Percentiles rank a stretch among this genome's conserved stretches.
Evolutionary conservation across 2,329 filamentous ascomycete genomes (phyloP).

Genomic region (Hypoxylon sp.): DNA sequence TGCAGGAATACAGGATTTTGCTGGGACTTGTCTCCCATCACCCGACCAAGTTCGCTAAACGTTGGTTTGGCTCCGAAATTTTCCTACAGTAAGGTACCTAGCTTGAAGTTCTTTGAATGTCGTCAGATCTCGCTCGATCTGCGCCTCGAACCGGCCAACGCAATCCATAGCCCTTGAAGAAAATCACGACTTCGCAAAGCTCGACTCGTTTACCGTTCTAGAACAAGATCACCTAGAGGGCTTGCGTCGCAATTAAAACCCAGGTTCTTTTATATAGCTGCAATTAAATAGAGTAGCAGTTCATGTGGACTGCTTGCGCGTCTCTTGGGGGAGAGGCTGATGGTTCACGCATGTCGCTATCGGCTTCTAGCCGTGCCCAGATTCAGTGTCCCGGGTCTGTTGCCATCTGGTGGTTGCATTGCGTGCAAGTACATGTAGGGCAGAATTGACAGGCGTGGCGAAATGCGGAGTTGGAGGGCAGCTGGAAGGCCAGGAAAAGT

Average conservation of each 20-base stretch:
- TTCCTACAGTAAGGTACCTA: not conserved
- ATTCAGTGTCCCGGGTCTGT: slow-evolving; percentile 36
- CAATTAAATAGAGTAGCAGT: slow-evolving; percentile 38
- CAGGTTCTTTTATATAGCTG: slow-evolving; percentile 15
- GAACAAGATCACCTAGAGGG: slow-evolving; percentile 16
- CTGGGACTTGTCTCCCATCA: slow-evolving; percentile 20
- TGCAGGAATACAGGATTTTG: slow-evolving; percentile 35
- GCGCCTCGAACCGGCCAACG: slow-evolving; percentile 16
- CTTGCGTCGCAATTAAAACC: slow-evolving; percentile 19
- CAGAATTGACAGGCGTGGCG: slow-evolving; percentile 39
- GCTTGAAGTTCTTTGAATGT: slow-evolving; percentile 16
- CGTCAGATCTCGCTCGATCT: slow-evolving; percentile 36
- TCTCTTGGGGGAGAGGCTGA: slow-evolving; percentile 31
- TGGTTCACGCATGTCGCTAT: slow-evolving; percentile 31
- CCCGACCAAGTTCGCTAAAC: slow-evolving; percentile 18
- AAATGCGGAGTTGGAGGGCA: slow-evolving; percentile 45
- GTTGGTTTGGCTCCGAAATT: slow-evolving; percentile 6
- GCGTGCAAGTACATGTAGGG: slow-evolving; percentile 40
- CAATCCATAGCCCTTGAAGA: slow-evolving; percentile 17
- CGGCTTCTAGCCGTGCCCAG: slow-evolving; percentile 35
- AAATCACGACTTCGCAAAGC: slow-evolving; percentile 19
- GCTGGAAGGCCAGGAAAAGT: slow-evolving; percentile 23
- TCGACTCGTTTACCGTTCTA: slow-evolving; percentile 16
- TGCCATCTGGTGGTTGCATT: slow-evolving; percentile 40
- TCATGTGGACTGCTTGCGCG: slow-evolving; percentile 42